These are phyloP conservation scores for Triglochin maritima DNA, from an alignment of 106 monocot species.

Conservation along the genomic window DNA sequence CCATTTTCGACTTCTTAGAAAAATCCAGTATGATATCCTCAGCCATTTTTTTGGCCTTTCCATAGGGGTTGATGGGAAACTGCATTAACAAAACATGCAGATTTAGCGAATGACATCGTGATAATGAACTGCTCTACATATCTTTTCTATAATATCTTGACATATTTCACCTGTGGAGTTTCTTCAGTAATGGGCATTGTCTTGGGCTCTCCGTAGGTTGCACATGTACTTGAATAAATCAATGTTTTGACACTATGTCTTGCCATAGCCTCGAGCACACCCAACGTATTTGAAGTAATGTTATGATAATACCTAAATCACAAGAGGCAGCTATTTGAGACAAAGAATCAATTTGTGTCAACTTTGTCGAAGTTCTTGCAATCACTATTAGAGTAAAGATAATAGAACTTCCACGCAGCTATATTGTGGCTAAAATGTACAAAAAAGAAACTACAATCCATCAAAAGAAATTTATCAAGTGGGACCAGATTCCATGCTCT, in stretches of 20 bases:
- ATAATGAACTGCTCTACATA: too few relatives aligned
- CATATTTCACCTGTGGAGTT: constrained; percentile 17
- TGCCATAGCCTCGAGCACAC: constrained; percentile 24
- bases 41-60: constrained; percentile 31
- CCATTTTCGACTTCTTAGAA: constrained; percentile 21
- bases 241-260: constrained; percentile 19
- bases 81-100: background rate
- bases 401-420: too few relatives aligned
- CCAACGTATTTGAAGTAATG: constrained; percentile 25
- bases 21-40: constrained; percentile 27
- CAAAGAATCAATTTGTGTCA: too few relatives aligned
- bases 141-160: too few relatives aligned
- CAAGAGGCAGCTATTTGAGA: background rate
- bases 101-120: background rate
- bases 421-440: too few relatives aligned
- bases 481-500: too few relatives aligned
- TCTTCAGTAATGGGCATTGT: constrained; percentile 31
- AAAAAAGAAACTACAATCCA: too few relatives aligned
- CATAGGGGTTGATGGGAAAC: constrained; percentile 27
- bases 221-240: constrained; percentile 31
- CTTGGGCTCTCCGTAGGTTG: constrained; percentile 26
- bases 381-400: too few relatives aligned
- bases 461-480: too few relatives aligned
- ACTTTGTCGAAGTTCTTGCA: too few relatives aligned
- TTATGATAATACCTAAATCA: constrained; percentile 24